Evolutionary conservation across 179 eudicot genomes (phyloP).

Genomic region (Actinidia arguta): DNA sequence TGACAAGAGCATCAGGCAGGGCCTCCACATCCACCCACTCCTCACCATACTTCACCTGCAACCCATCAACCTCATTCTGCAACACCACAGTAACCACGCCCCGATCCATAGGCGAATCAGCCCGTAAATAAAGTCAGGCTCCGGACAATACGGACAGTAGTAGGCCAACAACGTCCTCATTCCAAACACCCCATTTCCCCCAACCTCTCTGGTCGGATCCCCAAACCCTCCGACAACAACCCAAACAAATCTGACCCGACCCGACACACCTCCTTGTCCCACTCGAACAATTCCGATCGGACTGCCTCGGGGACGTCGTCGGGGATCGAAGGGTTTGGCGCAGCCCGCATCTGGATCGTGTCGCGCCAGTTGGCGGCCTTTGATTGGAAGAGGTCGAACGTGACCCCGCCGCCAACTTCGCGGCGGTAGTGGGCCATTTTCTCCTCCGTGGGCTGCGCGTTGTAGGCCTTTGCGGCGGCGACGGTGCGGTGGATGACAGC

Average conservation of each 20-base stretch:
- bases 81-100: slow-evolving; percentile 68
- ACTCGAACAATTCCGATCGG: slow-evolving; percentile 47
- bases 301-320: slow-evolving; percentile 36
- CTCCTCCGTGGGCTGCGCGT: slow-evolving; percentile 41
- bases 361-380: slow-evolving; percentile 92
- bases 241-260: slow-evolving; percentile 53
- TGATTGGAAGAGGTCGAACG: slow-evolving; percentile 64
- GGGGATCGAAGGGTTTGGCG: slow-evolving; percentile 39
- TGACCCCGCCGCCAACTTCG: slow-evolving; percentile 35
- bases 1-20: slow-evolving; percentile 65
- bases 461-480: slow-evolving; percentile 42
- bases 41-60: slow-evolving; percentile 64
- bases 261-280: slow-evolving; percentile 52
- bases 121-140: slow-evolving; percentile 71
- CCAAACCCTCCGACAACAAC: slow-evolving; percentile 63
- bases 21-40: slow-evolving; percentile 71
- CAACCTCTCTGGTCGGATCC: slow-evolving; percentile 43
- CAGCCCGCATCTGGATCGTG: slow-evolving; percentile 47
- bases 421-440: slow-evolving; percentile 42
- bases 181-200: slow-evolving; percentile 58
- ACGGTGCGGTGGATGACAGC: slow-evolving; percentile 32
- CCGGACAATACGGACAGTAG: slow-evolving; percentile 77
- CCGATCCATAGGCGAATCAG: slow-evolving; percentile 70
- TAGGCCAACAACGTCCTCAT: slow-evolving; percentile 54
- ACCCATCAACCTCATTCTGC: slow-evolving; percentile 68